phyloP scores from a whole-genome alignment of 2,329 filamentous ascomycete genomes.

The Ophiostoma ips region DNA sequence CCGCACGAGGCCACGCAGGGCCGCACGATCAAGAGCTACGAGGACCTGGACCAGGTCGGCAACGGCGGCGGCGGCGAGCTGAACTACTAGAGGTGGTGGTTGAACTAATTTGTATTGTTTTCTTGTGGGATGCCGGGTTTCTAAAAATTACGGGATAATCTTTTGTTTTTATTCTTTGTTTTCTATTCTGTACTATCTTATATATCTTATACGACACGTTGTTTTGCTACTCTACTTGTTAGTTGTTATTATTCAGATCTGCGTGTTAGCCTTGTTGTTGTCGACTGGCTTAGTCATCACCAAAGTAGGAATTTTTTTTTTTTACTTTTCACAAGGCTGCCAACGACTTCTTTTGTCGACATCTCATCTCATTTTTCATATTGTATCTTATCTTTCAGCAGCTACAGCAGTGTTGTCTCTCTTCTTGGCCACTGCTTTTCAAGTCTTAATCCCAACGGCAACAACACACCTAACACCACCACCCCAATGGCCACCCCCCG shows the following conservation, averaged over 20 bases:
- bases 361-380: no score
- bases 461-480: no score
- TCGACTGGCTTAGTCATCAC: neutral
- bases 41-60: slow-evolving; percentile 81
- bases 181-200: no score
- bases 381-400: no score
- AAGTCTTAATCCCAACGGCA: no score
- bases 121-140: neutral
- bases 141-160: no score
- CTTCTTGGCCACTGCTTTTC: neutral
- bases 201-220: no score
- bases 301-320: neutral
- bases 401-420: neutral
- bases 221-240: no score
- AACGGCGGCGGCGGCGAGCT: slow-evolving; percentile 66
- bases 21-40: slow-evolving; percentile 88
- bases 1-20: slow-evolving; percentile 87
- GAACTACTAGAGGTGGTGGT: slow-evolving; percentile 54
- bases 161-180: no score
- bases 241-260: no score
- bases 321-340: neutral
- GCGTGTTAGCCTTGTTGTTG: no score
- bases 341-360: neutral
- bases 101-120: neutral
- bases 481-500: neutral